Evolutionary conservation across 768 basidiomycete species (phyloP).

Genomic region (Scleroderma citrinum): DNA sequence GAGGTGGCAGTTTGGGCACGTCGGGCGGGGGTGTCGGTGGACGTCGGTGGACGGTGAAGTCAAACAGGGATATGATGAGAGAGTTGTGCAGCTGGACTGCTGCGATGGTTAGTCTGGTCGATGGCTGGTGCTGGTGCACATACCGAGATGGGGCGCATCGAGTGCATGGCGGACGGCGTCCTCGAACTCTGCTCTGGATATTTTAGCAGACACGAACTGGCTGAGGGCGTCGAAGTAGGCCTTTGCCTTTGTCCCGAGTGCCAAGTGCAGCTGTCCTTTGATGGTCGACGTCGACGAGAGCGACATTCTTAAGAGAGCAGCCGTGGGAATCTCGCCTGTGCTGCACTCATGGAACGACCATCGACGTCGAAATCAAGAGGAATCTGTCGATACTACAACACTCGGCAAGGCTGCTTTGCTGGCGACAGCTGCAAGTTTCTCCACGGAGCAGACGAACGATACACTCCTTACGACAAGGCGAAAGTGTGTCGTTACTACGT

Average conservation of each 20-base stretch:
- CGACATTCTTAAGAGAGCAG: conserved; percentile 54
- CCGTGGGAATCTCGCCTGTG: conserved; percentile 7
- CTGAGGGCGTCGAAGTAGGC: conserved; percentile 61
- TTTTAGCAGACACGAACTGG: conserved; percentile 59
- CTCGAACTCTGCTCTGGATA: conserved; percentile 74
- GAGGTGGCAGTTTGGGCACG: conserved; percentile 52
- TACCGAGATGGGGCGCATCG: conserved; percentile 50
- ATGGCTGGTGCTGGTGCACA: conserved; percentile 3
- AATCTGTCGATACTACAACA: conserved; percentile 60
- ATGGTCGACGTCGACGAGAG: conserved; percentile 69
- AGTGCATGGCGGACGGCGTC: conserved; percentile 58
- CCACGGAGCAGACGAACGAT: conserved; percentile 45
- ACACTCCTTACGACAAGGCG: conserved; percentile 66
- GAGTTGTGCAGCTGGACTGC: conserved; percentile 82
- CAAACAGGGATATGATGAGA: conserved; percentile 76
- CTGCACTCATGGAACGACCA: conserved; percentile 42
- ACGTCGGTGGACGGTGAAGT: conserved; percentile 67
- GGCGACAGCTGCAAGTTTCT: conserved; percentile 72
- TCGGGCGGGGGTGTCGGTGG: conserved; percentile 62
- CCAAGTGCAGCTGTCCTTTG: conserved; percentile 58
- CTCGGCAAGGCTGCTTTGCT: conserved; percentile 62
- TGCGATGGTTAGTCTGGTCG: conserved; percentile 7
- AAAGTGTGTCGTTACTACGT: conserved; percentile 67
- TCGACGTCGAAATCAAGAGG: conserved; percentile 68
- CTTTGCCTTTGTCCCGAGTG: conserved; percentile 55